These are phyloP conservation scores for Ceratocystis ficicola DNA, from an alignment of 2,329 filamentous ascomycete species.

Conservation along the genomic window DNA sequence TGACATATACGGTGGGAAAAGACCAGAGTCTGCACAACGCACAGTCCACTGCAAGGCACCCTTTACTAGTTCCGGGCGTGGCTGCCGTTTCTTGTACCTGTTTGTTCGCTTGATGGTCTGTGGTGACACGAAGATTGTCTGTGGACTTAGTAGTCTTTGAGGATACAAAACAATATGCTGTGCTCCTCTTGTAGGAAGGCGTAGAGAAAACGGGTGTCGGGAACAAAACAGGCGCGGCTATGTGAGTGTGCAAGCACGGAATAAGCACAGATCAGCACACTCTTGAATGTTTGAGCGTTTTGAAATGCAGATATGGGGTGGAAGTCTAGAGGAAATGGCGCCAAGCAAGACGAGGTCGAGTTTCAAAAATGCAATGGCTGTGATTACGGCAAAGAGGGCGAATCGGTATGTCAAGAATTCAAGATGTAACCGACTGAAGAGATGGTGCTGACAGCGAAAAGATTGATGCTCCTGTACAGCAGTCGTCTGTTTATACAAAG, in stretches of 20 bases:
- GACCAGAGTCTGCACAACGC: not conserved
- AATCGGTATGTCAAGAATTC: not conserved
- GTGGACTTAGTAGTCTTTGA: not conserved
- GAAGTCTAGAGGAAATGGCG: not conserved
- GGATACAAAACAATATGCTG: slow-evolving; percentile 2
- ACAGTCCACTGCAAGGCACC: slow-evolving; percentile 12
- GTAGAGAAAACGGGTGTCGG: slow-evolving; percentile 1
- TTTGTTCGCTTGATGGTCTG: slow-evolving; percentile 9
- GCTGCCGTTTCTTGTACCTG: not conserved
- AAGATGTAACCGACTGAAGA: not conserved
- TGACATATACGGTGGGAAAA: slow-evolving; percentile 11
- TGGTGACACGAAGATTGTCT: slow-evolving; percentile 7
- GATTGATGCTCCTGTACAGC: not conserved
- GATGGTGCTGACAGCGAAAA: not conserved
- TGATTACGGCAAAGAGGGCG: not conserved
- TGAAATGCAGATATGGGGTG: not conserved
- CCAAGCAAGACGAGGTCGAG: not conserved
- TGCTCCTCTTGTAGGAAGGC: not conserved
- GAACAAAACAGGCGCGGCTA: not conserved
- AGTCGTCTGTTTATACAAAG: not conserved
- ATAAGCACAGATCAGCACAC: not conserved
- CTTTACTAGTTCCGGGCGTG: slow-evolving; percentile 1
- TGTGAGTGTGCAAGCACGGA: not conserved
- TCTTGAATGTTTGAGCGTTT: not conserved
- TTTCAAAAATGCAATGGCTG: too few relatives aligned